These are phyloP conservation scores for Phytophthora sp. DNA, from an alignment of 352 stramenopile genomes.

Conservation along the genomic window DNA sequence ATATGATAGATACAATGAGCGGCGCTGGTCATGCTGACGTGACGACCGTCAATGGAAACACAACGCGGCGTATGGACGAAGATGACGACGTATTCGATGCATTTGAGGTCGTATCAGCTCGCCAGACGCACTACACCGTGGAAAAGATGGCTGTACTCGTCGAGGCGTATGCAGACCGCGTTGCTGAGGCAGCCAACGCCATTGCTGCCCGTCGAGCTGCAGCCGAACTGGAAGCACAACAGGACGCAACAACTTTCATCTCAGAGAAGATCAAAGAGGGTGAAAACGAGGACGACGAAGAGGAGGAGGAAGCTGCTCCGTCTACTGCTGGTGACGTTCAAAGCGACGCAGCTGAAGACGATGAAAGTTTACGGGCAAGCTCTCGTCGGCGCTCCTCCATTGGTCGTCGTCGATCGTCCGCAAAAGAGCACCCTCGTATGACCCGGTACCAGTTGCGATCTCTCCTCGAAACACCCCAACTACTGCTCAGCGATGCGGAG, in stretches of 20 bases:
- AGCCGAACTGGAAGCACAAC: slow-evolving; percentile 17
- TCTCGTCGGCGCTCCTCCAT: slow-evolving; percentile 5
- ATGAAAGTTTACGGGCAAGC: background rate
- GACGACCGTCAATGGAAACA: slow-evolving; percentile 21
- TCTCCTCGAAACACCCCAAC: slow-evolving; percentile 54
- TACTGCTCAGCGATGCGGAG: slow-evolving; percentile 63
- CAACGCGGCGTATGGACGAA: background rate
- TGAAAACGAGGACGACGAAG: slow-evolving; percentile 26
- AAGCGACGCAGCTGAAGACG: slow-evolving; percentile 9
- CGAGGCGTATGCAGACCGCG: slow-evolving; percentile 36
- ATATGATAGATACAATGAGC: slow-evolving; percentile 58
- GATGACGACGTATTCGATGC: slow-evolving; percentile 35
- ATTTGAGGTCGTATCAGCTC: slow-evolving; percentile 37
- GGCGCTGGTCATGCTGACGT: background rate
- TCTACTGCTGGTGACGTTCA: slow-evolving; percentile 3
- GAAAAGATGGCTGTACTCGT: slow-evolving; percentile 49
- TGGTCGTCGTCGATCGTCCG: slow-evolving; percentile 10
- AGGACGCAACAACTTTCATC: slow-evolving; percentile 11
- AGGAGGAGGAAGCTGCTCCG: background rate
- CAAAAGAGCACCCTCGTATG: slow-evolving; percentile 38
- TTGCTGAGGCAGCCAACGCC: slow-evolving; percentile 22
- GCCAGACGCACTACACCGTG: slow-evolving; percentile 51
- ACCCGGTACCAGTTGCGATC: slow-evolving; percentile 51
- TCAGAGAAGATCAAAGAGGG: slow-evolving; percentile 29
- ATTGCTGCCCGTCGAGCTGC: slow-evolving; percentile 18